Evolutionary conservation across 257 asterid genomes (phyloP).

Genomic region (Ajuga chamaepitys): DNA sequence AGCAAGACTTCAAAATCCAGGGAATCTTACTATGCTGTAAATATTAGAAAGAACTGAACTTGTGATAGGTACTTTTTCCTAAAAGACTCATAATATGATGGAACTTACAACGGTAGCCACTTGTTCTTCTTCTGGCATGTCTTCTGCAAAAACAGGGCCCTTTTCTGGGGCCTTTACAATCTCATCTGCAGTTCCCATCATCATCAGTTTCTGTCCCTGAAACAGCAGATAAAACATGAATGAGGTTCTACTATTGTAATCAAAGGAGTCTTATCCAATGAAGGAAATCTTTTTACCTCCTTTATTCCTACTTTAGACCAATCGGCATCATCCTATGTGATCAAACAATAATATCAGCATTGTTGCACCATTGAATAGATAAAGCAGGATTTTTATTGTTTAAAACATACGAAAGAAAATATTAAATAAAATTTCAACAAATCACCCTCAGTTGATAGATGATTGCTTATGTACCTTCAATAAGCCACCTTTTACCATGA

Average conservation of each 20-base stretch:
- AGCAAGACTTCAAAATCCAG: neutral
- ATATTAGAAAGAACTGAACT: neutral
- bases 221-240: conserved; percentile 6
- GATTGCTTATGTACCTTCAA: conserved; percentile 57
- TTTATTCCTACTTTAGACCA: conserved; percentile 91
- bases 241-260: neutral
- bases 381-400: conserved; percentile 6
- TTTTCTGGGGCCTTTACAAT: conserved; percentile 96
- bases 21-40: neutral
- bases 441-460: neutral
- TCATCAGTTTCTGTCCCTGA: conserved; percentile 98
- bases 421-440: neutral
- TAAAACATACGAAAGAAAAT: neutral
- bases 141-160: conserved; percentile 88
- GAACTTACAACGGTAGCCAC: conserved; percentile 59
- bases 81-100: conserved; percentile 3
- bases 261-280: conserved; percentile 2
- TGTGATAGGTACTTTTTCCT: neutral
- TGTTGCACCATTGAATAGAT: conserved; percentile 1
- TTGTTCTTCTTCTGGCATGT: conserved; percentile 95
- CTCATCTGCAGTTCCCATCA: conserved; percentile 99
- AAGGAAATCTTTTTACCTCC: conserved; percentile 45
- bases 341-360: conserved; percentile 3
- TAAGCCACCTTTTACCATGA: conserved; percentile 97
- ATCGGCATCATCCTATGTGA: conserved; percentile 79